These are phyloP conservation scores for Conoideocrella luteorostrata DNA, from an alignment of 2,329 filamentous ascomycete species.

Conservation along the genomic window DNA sequence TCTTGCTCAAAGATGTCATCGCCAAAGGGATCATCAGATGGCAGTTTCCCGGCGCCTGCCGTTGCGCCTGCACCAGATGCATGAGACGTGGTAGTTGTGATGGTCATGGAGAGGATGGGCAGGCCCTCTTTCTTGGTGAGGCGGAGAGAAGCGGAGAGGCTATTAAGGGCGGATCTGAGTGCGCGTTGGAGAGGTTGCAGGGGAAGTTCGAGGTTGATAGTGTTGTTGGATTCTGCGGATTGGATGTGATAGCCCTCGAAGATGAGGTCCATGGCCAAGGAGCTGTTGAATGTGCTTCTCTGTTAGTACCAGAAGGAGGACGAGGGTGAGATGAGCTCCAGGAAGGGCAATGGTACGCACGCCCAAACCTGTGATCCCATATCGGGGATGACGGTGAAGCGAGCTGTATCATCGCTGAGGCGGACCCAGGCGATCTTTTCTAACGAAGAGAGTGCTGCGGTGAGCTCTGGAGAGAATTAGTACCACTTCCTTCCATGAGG, in stretches of 20 bases:
- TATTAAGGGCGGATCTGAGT: constrained; percentile 80
- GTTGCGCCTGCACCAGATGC: constrained; percentile 20
- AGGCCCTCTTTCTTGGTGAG: constrained; percentile 88
- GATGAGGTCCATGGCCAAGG: constrained; percentile 68
- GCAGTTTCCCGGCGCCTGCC: constrained; percentile 20
- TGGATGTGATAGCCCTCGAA: constrained; percentile 82
- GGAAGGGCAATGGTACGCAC: constrained; percentile 42
- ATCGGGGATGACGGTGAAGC: constrained; percentile 93
- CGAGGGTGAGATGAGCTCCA: not conserved
- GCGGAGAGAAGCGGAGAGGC: constrained; percentile 74
- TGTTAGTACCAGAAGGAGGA: not conserved
- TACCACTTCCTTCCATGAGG: no score
- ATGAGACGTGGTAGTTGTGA: constrained; percentile 64
- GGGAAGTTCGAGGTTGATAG: constrained; percentile 93
- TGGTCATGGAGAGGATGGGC: constrained; percentile 83
- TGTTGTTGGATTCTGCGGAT: constrained; percentile 74
- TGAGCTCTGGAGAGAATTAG: constrained; percentile 44
- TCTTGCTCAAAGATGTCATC: constrained; percentile 39
- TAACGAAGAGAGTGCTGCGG: constrained; percentile 56
- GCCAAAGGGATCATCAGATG: constrained; percentile 32
- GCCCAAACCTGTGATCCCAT: constrained; percentile 96
- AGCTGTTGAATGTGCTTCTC: constrained; percentile 29
- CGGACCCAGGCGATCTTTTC: constrained; percentile 88
- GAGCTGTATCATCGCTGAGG: constrained; percentile 77
- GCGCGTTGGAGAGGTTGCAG: constrained; percentile 83